Evolutionary conservation across 1,284 basidiomycete genomes (phyloP).

Genomic region (Schizophyllum amplum): DNA sequence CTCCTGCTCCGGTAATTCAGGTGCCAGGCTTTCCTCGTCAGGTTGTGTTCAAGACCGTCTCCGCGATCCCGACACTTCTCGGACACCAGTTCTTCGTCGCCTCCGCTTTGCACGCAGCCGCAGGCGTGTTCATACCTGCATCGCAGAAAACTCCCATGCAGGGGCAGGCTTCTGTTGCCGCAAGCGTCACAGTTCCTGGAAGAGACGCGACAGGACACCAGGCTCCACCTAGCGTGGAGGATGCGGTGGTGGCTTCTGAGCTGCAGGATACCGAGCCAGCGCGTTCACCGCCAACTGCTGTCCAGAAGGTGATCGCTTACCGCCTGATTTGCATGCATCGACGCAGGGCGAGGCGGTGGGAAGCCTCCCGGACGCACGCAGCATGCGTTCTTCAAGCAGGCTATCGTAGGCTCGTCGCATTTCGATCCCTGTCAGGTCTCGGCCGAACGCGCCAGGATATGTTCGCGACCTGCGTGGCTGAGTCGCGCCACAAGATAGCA

Average conservation of each 20-base stretch:
- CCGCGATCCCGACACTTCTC: neutral
- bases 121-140: neutral
- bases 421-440: conserved; percentile 16
- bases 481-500: conserved; percentile 21
- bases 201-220: neutral
- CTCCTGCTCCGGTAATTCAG: neutral
- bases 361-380: conserved; percentile 21
- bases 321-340: conserved; percentile 22
- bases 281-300: conserved; percentile 3
- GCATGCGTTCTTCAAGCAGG: conserved; percentile 7
- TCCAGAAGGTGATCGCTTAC: conserved; percentile 15
- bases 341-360: conserved; percentile 22
- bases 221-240: neutral
- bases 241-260: neutral
- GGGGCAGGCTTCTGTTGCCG: neutral
- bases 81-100: neutral
- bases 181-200: neutral
- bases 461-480: conserved; percentile 27
- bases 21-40: neutral
- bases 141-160: neutral
- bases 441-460: conserved; percentile 18
- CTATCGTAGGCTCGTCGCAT: conserved; percentile 5
- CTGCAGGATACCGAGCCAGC: conserved; percentile 12
- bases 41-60: neutral
- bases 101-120: neutral